phyloP scores from a whole-genome alignment of 2,329 filamentous ascomycete species.

The Colletotrichum karsti region DNA sequence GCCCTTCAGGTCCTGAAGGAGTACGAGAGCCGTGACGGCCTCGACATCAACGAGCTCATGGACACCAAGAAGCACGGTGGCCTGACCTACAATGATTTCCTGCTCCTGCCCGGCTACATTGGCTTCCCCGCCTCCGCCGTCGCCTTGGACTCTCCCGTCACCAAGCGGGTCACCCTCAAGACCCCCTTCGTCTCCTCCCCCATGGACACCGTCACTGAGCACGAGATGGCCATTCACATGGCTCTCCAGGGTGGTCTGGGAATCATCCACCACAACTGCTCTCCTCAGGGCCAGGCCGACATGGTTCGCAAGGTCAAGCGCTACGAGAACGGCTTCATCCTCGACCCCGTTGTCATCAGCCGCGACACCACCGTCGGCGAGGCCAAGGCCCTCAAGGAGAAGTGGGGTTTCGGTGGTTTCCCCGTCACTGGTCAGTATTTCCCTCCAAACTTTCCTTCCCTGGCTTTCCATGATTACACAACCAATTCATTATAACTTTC shows the following conservation, averaged over 20 bases:
- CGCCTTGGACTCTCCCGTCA: conserved; percentile 87
- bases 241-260: conserved; percentile 87
- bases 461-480: conserved; percentile 78
- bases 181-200: conserved; percentile 96
- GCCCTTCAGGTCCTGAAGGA: conserved; percentile 85
- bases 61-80: conserved; percentile 93
- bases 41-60: conserved; percentile 86
- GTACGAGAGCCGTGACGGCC: conserved; percentile 84
- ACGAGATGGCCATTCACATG: conserved; percentile 99
- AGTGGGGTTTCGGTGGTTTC: conserved; percentile 98
- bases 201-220: conserved; percentile 99
- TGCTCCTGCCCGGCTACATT: conserved; percentile 96
- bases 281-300: conserved; percentile 94
- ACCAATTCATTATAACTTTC: conserved; percentile 95
- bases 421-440: conserved; percentile 90
- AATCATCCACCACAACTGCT: conserved; percentile 99
- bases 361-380: conserved; percentile 89
- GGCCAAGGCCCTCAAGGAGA: conserved; percentile 91
- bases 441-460: conserved; percentile 29
- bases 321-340: conserved; percentile 99
- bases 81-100: conserved; percentile 98
- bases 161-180: conserved; percentile 95
- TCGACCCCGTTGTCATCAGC: conserved; percentile 92
- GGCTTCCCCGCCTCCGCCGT: conserved; percentile 95
- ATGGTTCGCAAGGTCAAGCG: conserved; percentile 99